Evolutionary conservation across 257 asterid genomes (phyloP), one percentile per base, ranked within the genome.

Genomic region (Lithospermum erythrorhizon): DNA sequence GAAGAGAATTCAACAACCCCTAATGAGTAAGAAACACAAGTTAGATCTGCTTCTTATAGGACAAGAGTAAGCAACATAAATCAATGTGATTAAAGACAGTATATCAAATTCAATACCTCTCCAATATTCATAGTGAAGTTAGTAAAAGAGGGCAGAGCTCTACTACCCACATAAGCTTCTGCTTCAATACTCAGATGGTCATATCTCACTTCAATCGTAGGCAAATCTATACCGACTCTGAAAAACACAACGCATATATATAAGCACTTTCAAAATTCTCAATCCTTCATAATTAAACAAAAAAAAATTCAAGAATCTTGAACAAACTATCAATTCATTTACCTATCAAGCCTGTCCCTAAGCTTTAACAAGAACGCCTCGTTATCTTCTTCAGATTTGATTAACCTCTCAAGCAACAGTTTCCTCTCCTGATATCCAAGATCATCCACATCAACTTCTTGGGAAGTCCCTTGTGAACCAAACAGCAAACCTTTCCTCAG

Each of bases 401-500:
- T 58, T 6, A 71, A 71, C n/a, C 71, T 60, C 27, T 65, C 71
- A 25, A 71, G 37, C 71, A 71, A 65, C 53, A 49, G 32, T 35
- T 56, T 29, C 48, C 71, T 71, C 23, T 84, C 85, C n/a, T 71
- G 68, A n/a, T 64, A 65, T 0, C 79, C 90, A 32, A 87, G 94
- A 55, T 63, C 58, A 2, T 65, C 52, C 16, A 87, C 66, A 19
- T 84, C 88, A 5, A 87, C 48, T 58, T 84, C 85, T 11, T 68
- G 63, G 35, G 66, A 29, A 1, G 76, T 68, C 7, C 86, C 87
- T 35, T 71, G 71, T 3, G 79, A 78, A 7, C 89, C 95, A 47
- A 74, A 69, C 9, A 86, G 18, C 2, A 87, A 54, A 16, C 95
- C 95, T 51, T 78, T 82, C 56, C 86, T 67, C 27, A 87, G 78